Percentiles rank a stretch among this genome's conserved stretches.
Evolutionary conservation across 2,329 filamentous ascomycete genomes (phyloP).

Genomic region (Leptographium radiaticola): DNA sequence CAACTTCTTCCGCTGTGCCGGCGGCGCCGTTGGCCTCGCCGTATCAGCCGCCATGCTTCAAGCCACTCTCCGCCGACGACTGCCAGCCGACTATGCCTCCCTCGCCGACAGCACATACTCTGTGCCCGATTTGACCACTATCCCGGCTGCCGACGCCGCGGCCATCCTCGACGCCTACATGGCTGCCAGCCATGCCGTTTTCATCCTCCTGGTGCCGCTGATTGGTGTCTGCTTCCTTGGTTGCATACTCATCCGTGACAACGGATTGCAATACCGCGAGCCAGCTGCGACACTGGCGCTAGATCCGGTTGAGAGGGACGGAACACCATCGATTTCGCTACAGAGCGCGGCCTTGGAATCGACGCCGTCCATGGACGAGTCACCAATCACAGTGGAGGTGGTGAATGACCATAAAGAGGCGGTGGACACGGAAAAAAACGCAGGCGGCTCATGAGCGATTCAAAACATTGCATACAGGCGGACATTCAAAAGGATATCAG

Average conservation of each 20-base stretch:
- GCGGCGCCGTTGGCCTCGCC: slow-evolving; percentile 22
- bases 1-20: slow-evolving; percentile 25
- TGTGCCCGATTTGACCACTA: slow-evolving; percentile 12
- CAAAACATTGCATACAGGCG: neutral
- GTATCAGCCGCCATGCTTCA: slow-evolving; percentile 19
- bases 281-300: neutral
- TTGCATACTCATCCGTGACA: slow-evolving; percentile 37
- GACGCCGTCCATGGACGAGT: neutral
- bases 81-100: slow-evolving; percentile 7
- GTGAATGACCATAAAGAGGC: neutral
- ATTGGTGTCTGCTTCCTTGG: slow-evolving; percentile 37
- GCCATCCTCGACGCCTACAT: slow-evolving; percentile 17
- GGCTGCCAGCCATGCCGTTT: slow-evolving; percentile 38
- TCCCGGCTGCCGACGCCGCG: slow-evolving; percentile 1
- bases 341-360: neutral
- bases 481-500: neutral
- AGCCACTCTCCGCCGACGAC: slow-evolving; percentile 13
- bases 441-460: neutral
- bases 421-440: neutral
- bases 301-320: neutral
- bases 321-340: neutral
- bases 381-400: neutral
- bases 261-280: slow-evolving; percentile 23
- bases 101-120: slow-evolving; percentile 18
- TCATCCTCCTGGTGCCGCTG: slow-evolving; percentile 40